Evolutionary conservation across 257 asterid species (phyloP).

Genomic region (Solanum paucissectum): DNA sequence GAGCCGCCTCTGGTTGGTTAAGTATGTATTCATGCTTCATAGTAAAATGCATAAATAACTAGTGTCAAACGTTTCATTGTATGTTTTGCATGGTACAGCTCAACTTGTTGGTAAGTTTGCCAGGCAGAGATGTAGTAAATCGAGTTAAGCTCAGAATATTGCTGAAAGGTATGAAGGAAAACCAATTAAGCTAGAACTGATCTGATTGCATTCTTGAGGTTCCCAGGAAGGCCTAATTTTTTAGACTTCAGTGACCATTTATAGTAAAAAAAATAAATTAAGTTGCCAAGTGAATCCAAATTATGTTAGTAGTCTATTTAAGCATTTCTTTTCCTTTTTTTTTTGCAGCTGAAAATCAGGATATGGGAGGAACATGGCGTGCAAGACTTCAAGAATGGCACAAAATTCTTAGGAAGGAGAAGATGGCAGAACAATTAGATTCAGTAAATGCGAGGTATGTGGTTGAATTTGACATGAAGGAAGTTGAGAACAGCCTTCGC

Average conservation of each 20-base stretch:
- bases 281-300: neutral
- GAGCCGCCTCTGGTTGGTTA: no score
- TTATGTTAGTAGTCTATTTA: neutral
- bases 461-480: constrained; percentile 97
- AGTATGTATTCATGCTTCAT: no score
- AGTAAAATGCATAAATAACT: no score
- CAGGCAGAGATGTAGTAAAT: neutral
- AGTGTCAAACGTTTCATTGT: no score
- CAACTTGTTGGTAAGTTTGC: neutral
- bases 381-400: constrained; percentile 82
- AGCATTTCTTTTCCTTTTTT: neutral
- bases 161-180: neutral
- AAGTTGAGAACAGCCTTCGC: constrained; percentile 88
- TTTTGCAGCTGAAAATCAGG: constrained; percentile 40
- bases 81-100: no score
- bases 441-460: constrained; percentile 62
- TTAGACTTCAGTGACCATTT: neutral
- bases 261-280: neutral
- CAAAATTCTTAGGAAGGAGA: constrained; percentile 65
- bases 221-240: neutral
- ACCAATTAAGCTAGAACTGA: neutral
- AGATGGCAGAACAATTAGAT: constrained; percentile 54
- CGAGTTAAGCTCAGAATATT: neutral
- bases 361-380: constrained; percentile 69
- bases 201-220: neutral